Conservation (phyloP, 352 stramenopile genomes). For the Globisporangium echinulatum region DNA sequence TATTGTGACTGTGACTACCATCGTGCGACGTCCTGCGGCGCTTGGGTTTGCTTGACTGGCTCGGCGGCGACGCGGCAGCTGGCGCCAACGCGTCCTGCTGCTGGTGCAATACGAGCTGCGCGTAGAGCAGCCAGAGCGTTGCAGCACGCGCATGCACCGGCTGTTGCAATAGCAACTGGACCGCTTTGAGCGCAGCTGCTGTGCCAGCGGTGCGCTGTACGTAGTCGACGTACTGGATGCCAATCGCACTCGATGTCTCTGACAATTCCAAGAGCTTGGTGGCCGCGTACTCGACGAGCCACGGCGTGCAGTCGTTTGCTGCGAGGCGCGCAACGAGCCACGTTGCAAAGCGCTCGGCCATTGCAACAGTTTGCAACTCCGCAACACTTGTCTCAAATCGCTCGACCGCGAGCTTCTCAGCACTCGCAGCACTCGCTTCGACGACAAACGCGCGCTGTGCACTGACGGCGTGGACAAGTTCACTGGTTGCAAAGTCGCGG, state of each 20-base stretch:
- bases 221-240: constrained; percentile 59
- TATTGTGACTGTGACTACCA: constrained; percentile 14
- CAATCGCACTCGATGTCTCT: constrained; percentile 19
- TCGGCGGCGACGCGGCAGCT: constrained; percentile 5
- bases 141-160: constrained; percentile 26
- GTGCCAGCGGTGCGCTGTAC: constrained; percentile 62
- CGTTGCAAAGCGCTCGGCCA: constrained; percentile 58
- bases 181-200: constrained; percentile 29
- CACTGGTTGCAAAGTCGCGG: constrained; percentile 47
- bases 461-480: constrained; percentile 45
- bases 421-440: constrained; percentile 24
- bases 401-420: constrained; percentile 39
- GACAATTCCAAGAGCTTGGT: constrained; percentile 52
- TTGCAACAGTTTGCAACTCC: constrained; percentile 32
- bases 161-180: constrained; percentile 36
- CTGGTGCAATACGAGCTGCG: constrained; percentile 62
- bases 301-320: constrained; percentile 29
- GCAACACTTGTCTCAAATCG: constrained; percentile 57
- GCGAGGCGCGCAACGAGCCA: constrained; percentile 58
- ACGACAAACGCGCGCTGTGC: constrained; percentile 44
- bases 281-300: constrained; percentile 45
- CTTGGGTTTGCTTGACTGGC: constrained; percentile 25
- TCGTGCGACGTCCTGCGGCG: constrained; percentile 40
- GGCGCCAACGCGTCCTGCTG: constrained; percentile 10
- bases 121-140: constrained; percentile 60